These are phyloP conservation scores for Senna tora DNA, from an alignment of 306 rosid genomes.

Conservation along the genomic window DNA sequence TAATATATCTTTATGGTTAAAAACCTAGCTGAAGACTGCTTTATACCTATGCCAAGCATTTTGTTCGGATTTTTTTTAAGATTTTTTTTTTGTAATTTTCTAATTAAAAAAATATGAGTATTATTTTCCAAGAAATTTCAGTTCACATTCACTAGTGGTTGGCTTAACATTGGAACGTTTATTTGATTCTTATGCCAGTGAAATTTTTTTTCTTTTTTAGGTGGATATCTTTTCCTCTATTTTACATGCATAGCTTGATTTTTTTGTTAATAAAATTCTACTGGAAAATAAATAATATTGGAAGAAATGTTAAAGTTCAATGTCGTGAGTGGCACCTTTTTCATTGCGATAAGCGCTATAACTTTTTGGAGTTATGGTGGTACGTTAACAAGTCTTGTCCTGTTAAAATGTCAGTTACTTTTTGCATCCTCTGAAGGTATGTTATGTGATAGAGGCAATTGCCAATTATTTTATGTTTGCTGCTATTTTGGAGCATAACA, in stretches of 20 bases:
- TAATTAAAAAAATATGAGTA: background rate
- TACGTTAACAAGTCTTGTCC: background rate
- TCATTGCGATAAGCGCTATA: background rate
- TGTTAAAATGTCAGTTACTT: background rate
- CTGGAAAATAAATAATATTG: conserved; percentile 2
- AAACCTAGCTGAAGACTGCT: background rate
- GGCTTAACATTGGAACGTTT: background rate
- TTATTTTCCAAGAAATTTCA: background rate
- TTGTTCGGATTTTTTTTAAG: background rate
- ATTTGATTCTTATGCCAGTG: background rate
- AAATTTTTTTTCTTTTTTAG: background rate
- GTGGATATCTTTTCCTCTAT: background rate
- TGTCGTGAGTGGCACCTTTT: background rate
- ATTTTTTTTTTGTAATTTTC: background rate
- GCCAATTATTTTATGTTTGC: background rate
- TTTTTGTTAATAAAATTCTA: background rate
- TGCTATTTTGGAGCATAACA: background rate
- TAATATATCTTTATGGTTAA: conserved; percentile 10
- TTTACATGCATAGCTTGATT: background rate
- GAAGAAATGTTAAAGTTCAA: background rate
- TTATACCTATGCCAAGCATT: background rate
- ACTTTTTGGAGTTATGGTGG: background rate
- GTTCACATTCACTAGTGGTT: background rate
- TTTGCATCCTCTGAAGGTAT: background rate
- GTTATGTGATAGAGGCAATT: conserved; percentile 2